Percentiles rank a stretch among this genome's conserved stretches.
Conservation (phyloP, 164 flowering plant genomes). For the Annona cherimola region DNA sequence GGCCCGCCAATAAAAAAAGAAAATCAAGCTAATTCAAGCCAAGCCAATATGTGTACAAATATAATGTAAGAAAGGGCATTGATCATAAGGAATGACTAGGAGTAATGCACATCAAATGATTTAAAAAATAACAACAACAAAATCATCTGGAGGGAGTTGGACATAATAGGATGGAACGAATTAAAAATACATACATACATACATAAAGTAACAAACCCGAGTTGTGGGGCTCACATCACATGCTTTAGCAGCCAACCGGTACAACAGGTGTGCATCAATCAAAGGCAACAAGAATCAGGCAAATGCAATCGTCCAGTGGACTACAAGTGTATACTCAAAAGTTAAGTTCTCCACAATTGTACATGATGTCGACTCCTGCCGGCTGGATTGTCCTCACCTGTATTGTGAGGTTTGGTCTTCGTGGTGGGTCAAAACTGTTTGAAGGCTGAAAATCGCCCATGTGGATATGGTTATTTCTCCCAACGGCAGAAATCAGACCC, state of each 20-base stretch:
- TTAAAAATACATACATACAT: neutral
- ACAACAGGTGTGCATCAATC: neutral
- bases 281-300: neutral
- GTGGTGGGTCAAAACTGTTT: neutral
- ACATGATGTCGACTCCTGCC: neutral
- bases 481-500: neutral
- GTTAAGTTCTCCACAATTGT: neutral
- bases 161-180: no score
- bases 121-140: no score
- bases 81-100: no score
- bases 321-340: no score
- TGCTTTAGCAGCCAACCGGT: neutral
- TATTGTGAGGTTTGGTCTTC: neutral
- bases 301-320: neutral
- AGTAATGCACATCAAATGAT: no score
- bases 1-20: no score
- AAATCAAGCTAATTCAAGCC: no score
- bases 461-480: neutral
- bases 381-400: neutral
- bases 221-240: neutral
- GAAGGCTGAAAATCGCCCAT: neutral
- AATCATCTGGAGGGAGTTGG: no score
- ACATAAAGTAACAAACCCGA: no score
- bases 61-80: no score
- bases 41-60: no score